Base-by-base conservation (phyloP, 2,329 filamentous ascomycete species). In the Cytospora chrysosperma region DNA sequence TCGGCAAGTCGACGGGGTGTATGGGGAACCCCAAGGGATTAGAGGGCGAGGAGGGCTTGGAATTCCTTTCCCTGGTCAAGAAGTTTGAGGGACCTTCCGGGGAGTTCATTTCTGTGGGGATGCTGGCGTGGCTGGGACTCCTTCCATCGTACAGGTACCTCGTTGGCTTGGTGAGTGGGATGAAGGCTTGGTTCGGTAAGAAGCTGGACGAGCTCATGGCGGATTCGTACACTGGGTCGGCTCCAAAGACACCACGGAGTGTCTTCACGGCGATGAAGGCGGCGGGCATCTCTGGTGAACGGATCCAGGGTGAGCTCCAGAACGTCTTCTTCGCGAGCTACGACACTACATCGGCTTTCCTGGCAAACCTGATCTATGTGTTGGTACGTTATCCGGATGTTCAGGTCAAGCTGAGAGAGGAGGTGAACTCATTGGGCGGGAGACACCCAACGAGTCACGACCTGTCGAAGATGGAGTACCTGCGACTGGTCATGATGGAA, bases 301-400 rank as follows among this genome's bases (percentile, higher is more conserved):
- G 52, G 27, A 59, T 64, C 9, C 65, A 65, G 34, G 62, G 50
- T 15, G 65, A 66, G 59, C 58, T 66, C 3, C 62, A 65, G 26
- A 66, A 66, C 21, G 56, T 66, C 21, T 66, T 64, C 26, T 66
- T 66, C 40, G 65, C 65, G 47, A 65, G 65, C 56, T 66, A 58
- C 40, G 62, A 66, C 15, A 66, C 65, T 15, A 64, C 65, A 7
- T 64, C 65, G 26, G 56, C 34, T 2, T 57, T 64, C 8, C 43
- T 66, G n/a, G 58, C 62, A 6, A 66, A 66, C 32, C 34, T 63
- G 17, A 27, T 66, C 50, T 51, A 64, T 37, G 47, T 64, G 24
- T 27, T 66, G 17, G 43, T 55, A 17, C 47, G 32, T 2, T 34
- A 62, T 37, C 59, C 52, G 15, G 32, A 49, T 34, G 40, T 64